Evolutionary conservation across 257 asterid species (phyloP), one percentile per base, ranked within the genome.

Genomic region (Handroanthus guayacan): DNA sequence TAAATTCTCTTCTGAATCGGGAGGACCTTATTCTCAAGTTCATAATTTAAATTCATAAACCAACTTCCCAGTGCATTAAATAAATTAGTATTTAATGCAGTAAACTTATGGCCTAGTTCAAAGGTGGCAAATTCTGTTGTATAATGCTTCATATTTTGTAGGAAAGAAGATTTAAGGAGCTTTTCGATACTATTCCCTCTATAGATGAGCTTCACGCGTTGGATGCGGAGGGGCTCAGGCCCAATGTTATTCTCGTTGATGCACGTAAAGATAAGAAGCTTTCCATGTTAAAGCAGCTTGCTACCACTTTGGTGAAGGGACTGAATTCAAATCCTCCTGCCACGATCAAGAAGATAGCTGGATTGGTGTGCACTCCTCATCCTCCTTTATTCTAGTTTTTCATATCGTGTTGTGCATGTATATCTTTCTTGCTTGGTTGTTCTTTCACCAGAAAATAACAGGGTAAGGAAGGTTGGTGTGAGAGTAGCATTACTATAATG

Each of bases 161-260:
- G 98, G 98, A 92, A 88, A 88, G 94, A 92, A 88, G 97, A 88
- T 87, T 92, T 84, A 94, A 88, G 90, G 97, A 92, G 87, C 91
- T 85, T 73, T 92, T 90, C 80, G 94, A 94, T 71, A 77, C 87
- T 71, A 80, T 92, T 72, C 98, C 98, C 69, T 79, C 97, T 78
- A 76, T 92, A 71, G 97, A 89, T 52, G 97, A 90, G 82, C 97
- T 94, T 72, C 86, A 86, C 55, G 72, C 89, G 73, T 80, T 94
- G 86, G 97, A 87, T 31, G 83, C 82, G 34, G 98, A 94, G 76
- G 96, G 98, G 84, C 86, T 90, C 60, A 83, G 90, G 79, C 96
- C 96, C 55, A 86, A 82, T 78, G 95, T 89, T 78, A 94, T 94
- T 85, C 80, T 90, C 75, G 98, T 94, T 61, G 95, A 94, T 86